phyloP scores from a whole-genome alignment of 2,329 filamentous ascomycete genomes.

The Fusarium bactridioides region DNA sequence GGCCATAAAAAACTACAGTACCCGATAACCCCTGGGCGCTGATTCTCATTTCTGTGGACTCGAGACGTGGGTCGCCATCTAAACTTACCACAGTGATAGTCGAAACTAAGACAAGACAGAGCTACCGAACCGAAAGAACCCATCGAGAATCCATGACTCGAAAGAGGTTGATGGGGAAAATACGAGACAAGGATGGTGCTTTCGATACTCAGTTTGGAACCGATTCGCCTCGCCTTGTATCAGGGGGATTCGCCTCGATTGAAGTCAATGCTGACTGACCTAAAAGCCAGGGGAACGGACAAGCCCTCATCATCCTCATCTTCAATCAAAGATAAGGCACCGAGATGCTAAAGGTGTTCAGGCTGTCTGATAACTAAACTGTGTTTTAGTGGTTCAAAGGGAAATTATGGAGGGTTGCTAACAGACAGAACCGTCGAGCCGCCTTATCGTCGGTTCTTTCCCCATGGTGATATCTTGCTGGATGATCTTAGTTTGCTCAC shows the following conservation, averaged over 20 bases:
- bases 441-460: conserved; percentile 28
- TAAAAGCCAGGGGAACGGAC: conserved; percentile 1
- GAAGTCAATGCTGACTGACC: neutral
- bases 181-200: neutral
- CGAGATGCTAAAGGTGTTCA: neutral
- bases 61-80: conserved; percentile 13
- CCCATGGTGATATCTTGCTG: neutral
- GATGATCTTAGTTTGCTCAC: neutral
- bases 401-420: conserved; percentile 33
- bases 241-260: neutral
- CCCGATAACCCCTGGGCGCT: neutral
- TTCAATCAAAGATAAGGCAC: conserved; percentile 30
- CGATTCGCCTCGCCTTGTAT: neutral
- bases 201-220: conserved; percentile 1
- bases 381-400: conserved; percentile 23
- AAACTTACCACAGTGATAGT: neutral
- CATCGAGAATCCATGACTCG: conserved; percentile 11
- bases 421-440: neutral
- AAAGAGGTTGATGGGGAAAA: conserved; percentile 1
- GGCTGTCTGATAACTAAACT: conserved; percentile 8
- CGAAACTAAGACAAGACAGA: conserved; percentile 1
- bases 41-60: conserved; percentile 12
- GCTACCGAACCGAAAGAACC: neutral
- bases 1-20: neutral
- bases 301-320: neutral